Evolutionary conservation across 257 asterid species (phyloP), one percentile per base, ranked within the genome.

Genomic region (Solanum virginianum): DNA sequence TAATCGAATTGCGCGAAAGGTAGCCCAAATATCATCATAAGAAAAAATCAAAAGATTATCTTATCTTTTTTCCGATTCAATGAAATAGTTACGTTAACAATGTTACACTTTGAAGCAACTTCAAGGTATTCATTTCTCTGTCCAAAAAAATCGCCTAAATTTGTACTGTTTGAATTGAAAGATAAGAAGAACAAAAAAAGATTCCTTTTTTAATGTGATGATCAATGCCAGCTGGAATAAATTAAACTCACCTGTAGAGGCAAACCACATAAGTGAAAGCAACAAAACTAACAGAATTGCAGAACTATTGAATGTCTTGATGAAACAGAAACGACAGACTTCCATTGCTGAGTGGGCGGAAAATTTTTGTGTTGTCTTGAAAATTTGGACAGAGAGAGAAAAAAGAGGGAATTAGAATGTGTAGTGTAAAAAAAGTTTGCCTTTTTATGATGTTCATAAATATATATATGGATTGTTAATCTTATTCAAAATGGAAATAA

Each of bases 171-270:
- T 36, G 14, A 69, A 69, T 17, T 69, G 79, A 69, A 36, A 2
- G 54, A 70, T 70, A 70, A 39, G 14, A 39, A 70, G 17, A 18
- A 68, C 0, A 36, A 36, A 36, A 15, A 29, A 69, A 16, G 9
- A 36, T 17, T 17, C 2, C 0, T 17, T 36, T 39, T 69, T 56
- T 36, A 36, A 36, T 36, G 41, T 36, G 41, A 36, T 36, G 41
- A 4, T 36, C 41, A 36, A 36, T 36, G 41, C 5, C 41, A 36
- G 41, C 6, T 36, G 39, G 39, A 36, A 36, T 36, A 36, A 36
- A 36, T 36, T 3, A 36, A 36, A 36, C 39, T 36, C 68, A 86
- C 91, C 88, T 86, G 89, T 83, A 84, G 75, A 81, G 20, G 65
- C 45, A 74, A 75, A 55, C 83, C 83, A 54, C 70, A 87, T 65